Conservation (phyloP, 2,329 filamentous ascomycete species). For the Aspergillus latus region DNA sequence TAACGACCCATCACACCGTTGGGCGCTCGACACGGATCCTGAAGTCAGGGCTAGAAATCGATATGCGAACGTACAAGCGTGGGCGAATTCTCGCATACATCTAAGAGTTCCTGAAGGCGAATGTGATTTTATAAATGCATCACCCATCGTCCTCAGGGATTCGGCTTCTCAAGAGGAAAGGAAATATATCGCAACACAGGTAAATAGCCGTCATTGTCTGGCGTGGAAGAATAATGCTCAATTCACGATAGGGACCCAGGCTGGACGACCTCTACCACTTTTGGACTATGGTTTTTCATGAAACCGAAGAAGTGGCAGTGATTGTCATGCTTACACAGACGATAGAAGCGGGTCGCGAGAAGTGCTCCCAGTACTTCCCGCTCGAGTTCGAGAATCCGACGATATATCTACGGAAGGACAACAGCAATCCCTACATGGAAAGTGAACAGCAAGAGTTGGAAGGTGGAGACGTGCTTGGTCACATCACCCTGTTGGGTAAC, state of each 20-base stretch:
- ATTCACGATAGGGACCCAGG: conserved; percentile 67
- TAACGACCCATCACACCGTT: conserved; percentile 53
- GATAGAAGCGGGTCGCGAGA: conserved; percentile 72
- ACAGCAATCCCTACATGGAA: conserved; percentile 42
- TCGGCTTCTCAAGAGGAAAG: conserved; percentile 47
- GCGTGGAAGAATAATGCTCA: neutral
- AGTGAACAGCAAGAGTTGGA: conserved; percentile 65
- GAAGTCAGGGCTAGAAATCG: conserved; percentile 69
- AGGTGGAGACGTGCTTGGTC: conserved; percentile 64
- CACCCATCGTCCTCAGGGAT: conserved; percentile 62
- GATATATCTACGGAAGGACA: conserved; percentile 40
- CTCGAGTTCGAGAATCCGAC: conserved; percentile 53
- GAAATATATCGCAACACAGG: conserved; percentile 69
- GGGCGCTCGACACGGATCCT: conserved; percentile 58
- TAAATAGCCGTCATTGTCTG: neutral
- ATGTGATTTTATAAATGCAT: conserved; percentile 81
- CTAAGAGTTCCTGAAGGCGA: conserved; percentile 72
- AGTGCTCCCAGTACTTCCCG: conserved; percentile 90
- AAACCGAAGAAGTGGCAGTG: conserved; percentile 71
- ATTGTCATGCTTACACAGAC: conserved; percentile 95
- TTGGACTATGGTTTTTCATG: conserved; percentile 94
- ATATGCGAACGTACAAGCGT: conserved; percentile 87
- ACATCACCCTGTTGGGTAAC: conserved; percentile 61
- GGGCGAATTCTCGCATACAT: conserved; percentile 79
- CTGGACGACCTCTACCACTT: conserved; percentile 72